Base-by-base conservation (phyloP, 2,329 filamentous ascomycete genomes). In the Zasmidium angulare region DNA sequence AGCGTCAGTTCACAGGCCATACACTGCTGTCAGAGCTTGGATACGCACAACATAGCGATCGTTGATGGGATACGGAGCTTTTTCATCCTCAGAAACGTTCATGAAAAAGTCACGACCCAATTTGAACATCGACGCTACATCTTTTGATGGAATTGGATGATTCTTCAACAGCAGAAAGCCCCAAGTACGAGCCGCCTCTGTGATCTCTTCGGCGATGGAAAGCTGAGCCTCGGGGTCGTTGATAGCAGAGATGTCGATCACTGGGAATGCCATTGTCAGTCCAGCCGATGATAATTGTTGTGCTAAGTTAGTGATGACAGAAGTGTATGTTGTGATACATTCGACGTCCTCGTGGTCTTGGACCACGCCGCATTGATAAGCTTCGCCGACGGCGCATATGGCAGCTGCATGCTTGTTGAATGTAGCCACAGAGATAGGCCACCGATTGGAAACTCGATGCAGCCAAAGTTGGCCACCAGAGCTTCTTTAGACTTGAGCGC, bases 31-130 rank as follows among this genome's bases (percentile, higher is more conserved):
- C 6, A 43, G 3, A 43, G 9, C 6, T 3, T 14, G 6, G n/a
- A 43, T 43, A 19, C 36, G 3, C n/a, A 43, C 36, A 3, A 43
- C 36, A 17, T 43, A 43, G 11, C n/a, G 11, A 19, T 43, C 36
- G n/a, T 43, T 43, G 54, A 68, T 63, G n/a, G 66, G 66, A 49
- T 62, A 68, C 17, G 53, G 61, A 4, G 48, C 50, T 46, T 62
- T 62, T 24, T 50, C 22, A 19, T 48, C 55, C 31, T 53, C 48
- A 3, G 47, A 48, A 12, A 53, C 10, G 17, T 55, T 50, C n/a
- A 52, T 21, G 51, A 63, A 56, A 48, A 56, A 61, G 3, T 61
- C 52, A 22, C 46, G 53, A 7, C 36, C 21, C n/a, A 57, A 40
- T 17, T 29, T 29, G 49, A 64, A 64, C 62, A 64, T 62, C 19